These are phyloP conservation scores for Stenogyne calaminthoides DNA, from an alignment of 305 asterid species.

Conservation along the genomic window DNA sequence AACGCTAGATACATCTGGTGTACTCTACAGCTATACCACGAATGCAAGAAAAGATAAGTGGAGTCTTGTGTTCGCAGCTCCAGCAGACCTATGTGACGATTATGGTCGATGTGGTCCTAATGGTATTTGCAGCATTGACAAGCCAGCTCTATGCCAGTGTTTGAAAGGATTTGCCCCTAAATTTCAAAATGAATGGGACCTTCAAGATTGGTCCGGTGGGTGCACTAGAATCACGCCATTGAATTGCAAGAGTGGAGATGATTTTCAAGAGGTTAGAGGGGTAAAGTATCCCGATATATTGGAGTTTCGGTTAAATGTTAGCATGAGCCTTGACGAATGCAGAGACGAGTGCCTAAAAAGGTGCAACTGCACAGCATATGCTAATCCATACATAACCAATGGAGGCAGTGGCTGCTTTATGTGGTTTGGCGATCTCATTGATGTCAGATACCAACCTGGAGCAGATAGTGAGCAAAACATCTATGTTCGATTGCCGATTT, in stretches of 20 bases:
- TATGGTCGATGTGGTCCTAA: slow-evolving; percentile 45
- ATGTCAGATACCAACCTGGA: slow-evolving; percentile 31
- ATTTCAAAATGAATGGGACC: slow-evolving; percentile 37
- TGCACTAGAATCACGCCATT: slow-evolving; percentile 36
- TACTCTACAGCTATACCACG: slow-evolving; percentile 1
- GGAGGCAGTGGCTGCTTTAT: slow-evolving; percentile 44
- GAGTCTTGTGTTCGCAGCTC: slow-evolving; percentile 1
- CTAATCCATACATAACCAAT: slow-evolving; percentile 31
- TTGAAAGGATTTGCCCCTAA: slow-evolving; percentile 40
- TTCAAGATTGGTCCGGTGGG: slow-evolving; percentile 43
- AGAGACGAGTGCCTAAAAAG: slow-evolving; percentile 32
- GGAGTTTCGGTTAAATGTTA: slow-evolving; percentile 24
- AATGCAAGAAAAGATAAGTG: slow-evolving; percentile 26
- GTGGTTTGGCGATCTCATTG: slow-evolving; percentile 53
- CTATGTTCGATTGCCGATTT: slow-evolving; percentile 39
- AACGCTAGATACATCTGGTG: slow-evolving; percentile 31
- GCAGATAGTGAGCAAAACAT: slow-evolving; percentile 38
- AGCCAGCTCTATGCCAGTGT: slow-evolving; percentile 34
- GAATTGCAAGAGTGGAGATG: slow-evolving; percentile 37
- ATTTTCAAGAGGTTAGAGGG: slow-evolving; percentile 31
- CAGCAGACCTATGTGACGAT: slow-evolving; percentile 34
- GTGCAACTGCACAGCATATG: slow-evolving; percentile 48
- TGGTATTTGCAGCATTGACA: slow-evolving; percentile 34
- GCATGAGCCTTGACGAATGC: slow-evolving; percentile 40
- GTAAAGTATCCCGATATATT: slow-evolving; percentile 26